Base-by-base conservation (phyloP, 805 yeast species). In the Candida xyloterini region DNA sequence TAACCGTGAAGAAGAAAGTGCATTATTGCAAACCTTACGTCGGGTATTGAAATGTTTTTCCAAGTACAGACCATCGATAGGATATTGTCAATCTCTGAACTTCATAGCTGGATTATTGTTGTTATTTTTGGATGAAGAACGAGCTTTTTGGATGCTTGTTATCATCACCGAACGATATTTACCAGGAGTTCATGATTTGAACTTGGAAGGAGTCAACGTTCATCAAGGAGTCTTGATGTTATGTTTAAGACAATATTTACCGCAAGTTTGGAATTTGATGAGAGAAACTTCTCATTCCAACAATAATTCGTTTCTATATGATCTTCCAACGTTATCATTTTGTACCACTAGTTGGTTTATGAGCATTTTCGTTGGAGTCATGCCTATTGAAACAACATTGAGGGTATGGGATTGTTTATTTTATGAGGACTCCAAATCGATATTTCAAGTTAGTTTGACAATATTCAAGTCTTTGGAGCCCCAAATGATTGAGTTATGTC, bases 321-420 rank as follows among this genome's bases (percentile, higher is more conserved):
- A 84, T 50, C 65, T 90, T 30, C 98, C 99, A 1, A 95, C 97
- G 2, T 75, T 93, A 4, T 85, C 96, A 1, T 70, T 93, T 32
- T 93, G 95, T 50, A 93, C 98, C 1, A 91, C 96, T 0, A 81
- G 95, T 39, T 93, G 99, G 99, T 93, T 93, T 57, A 91, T 93
- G 98, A 85, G 96, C 53, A 76, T 87, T n/a, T 93, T 85, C 63
- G 88, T 93, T 25, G 96, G 95, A 0, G 79, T 83, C 1, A 63
- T 93, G 18, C 99, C 99, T 0, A 78, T 88, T 15, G 98, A 93
- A 56, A 77, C 95, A 0, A 83, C 88, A 7, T 66, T 93, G 30
- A 67, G 98, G 40, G 81, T 93, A 0, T 91, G 99, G 98, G 99
- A 93, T 62, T 86, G 95, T 46, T 65, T 91, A 35, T 90, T 95